Percentiles rank a stretch among this genome's conserved stretches.
Conservation (phyloP, 1,139 yeast species). For the Blastobotrys ciferrii region DNA sequence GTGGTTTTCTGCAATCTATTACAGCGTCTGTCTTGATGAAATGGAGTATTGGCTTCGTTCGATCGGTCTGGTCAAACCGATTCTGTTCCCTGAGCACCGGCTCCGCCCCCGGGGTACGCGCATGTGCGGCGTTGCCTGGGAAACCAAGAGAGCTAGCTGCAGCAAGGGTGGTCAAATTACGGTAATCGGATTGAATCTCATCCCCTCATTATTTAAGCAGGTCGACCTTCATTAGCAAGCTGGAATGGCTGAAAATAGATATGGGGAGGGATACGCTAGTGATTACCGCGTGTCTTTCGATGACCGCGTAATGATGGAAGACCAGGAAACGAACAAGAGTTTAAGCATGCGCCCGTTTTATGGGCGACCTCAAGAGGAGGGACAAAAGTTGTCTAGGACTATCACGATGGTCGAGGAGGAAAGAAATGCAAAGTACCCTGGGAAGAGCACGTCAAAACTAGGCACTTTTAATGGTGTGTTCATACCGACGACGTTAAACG, state of each 20-base stretch:
- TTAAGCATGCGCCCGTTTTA: slow-evolving; percentile 18
- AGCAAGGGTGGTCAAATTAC: neutral
- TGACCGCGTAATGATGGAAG: slow-evolving; percentile 14
- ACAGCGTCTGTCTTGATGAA: too few relatives aligned
- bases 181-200: too few relatives aligned
- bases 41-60: too few relatives aligned
- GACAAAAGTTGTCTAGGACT: slow-evolving; percentile 14
- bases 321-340: slow-evolving; percentile 6
- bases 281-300: slow-evolving; percentile 16
- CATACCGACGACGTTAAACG: slow-evolving; percentile 73
- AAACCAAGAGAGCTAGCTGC: neutral
- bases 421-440: slow-evolving; percentile 13
- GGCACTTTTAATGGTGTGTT: slow-evolving; percentile 52
- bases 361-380: slow-evolving; percentile 13
- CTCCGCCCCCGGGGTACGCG: neutral
- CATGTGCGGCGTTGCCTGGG: slow-evolving; percentile 7
- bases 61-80: too few relatives aligned
- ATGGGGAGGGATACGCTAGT: slow-evolving; percentile 4
- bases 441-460: slow-evolving; percentile 27
- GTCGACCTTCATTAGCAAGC: neutral
- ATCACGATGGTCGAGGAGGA: slow-evolving; percentile 24
- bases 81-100: too few relatives aligned
- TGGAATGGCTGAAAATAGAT: neutral
- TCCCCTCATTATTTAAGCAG: neutral
- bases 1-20: too few relatives aligned